Evolutionary conservation across 2,329 filamentous ascomycete species (phyloP).

Genomic region (Pleomassaria siparia): DNA sequence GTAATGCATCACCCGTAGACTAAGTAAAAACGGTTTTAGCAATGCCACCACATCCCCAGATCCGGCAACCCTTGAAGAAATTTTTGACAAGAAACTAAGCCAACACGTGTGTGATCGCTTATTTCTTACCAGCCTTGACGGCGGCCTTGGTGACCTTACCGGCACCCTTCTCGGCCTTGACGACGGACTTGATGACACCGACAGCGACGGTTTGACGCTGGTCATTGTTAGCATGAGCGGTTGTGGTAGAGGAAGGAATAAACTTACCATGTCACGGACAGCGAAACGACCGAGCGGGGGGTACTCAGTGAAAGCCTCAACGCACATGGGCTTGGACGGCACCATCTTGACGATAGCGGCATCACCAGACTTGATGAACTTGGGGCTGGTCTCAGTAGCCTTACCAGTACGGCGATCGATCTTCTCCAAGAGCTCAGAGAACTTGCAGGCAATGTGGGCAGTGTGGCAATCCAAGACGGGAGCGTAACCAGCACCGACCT

Average conservation of each 20-base stretch:
- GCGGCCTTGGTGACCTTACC: slow-evolving; percentile 56
- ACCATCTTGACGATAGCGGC: slow-evolving; percentile 99
- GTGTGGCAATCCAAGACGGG: slow-evolving; percentile 99
- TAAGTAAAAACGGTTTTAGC: slow-evolving; percentile 41
- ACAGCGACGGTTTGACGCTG: slow-evolving; percentile 71
- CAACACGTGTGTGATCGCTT: slow-evolving; percentile 34
- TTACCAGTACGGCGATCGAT: slow-evolving; percentile 99
- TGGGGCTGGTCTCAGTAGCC: slow-evolving; percentile 85
- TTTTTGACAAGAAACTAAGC: slow-evolving; percentile 37
- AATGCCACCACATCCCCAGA: slow-evolving; percentile 43
- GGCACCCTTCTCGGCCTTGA: slow-evolving; percentile 50
- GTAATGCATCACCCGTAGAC: slow-evolving; percentile 41
- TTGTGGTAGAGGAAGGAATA: slow-evolving; percentile 6
- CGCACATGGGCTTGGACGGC: slow-evolving; percentile 99
- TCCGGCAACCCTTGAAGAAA: slow-evolving; percentile 34
- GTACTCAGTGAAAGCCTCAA: slow-evolving; percentile 99
- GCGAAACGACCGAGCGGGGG: slow-evolving; percentile 99
- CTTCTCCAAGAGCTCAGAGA: slow-evolving; percentile 99
- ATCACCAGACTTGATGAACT: slow-evolving; percentile 99
- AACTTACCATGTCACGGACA: slow-evolving; percentile 86
- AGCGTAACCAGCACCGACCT: slow-evolving; percentile 98
- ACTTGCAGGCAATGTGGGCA: slow-evolving; percentile 99
- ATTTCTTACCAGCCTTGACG: slow-evolving; percentile 46
- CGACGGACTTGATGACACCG: slow-evolving; percentile 82
- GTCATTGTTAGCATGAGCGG: slow-evolving; percentile 45